phyloP scores from a whole-genome alignment of 2,329 filamentous ascomycete genomes.

The Aspergillus sp. region DNA sequence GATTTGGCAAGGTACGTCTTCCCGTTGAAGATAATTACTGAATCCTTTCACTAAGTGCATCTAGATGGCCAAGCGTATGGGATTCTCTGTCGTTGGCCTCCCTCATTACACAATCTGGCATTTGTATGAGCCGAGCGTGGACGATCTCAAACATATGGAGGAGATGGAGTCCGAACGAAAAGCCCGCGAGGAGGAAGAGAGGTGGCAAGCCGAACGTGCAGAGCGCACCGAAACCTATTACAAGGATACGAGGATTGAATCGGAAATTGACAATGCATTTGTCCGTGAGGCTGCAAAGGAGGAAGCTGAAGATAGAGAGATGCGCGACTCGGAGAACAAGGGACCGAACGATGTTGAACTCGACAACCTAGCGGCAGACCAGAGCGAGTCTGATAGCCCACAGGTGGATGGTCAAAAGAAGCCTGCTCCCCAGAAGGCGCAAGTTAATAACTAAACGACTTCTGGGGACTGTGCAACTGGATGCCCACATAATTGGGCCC shows the following conservation, averaged over 20 bases:
- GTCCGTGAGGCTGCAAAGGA: constrained; percentile 68
- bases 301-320: constrained; percentile 47
- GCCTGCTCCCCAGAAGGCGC: not conserved
- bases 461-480: not conserved
- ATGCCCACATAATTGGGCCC: not conserved
- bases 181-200: constrained; percentile 76
- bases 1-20: constrained; percentile 84
- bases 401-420: not conserved
- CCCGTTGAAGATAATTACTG: not conserved
- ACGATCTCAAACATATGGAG: constrained; percentile 97
- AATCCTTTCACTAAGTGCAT: not conserved
- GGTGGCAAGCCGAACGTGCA: constrained; percentile 67
- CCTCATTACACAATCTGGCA: constrained; percentile 99
- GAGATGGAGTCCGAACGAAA: constrained; percentile 91
- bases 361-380: constrained; percentile 7
- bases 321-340: constrained; percentile 9
- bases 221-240: constrained; percentile 82
- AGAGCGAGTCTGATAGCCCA: constrained; percentile 3
- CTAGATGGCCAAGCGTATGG: constrained; percentile 96
- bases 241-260: constrained; percentile 72
- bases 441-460: not conserved
- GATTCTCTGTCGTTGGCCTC: constrained; percentile 89
- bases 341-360: constrained; percentile 22
- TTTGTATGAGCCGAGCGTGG: constrained; percentile 97
- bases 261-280: constrained; percentile 84